phyloP scores from a whole-genome alignment of 2,329 filamentous ascomycete genomes.

The Fusarium keratoplasticum region DNA sequence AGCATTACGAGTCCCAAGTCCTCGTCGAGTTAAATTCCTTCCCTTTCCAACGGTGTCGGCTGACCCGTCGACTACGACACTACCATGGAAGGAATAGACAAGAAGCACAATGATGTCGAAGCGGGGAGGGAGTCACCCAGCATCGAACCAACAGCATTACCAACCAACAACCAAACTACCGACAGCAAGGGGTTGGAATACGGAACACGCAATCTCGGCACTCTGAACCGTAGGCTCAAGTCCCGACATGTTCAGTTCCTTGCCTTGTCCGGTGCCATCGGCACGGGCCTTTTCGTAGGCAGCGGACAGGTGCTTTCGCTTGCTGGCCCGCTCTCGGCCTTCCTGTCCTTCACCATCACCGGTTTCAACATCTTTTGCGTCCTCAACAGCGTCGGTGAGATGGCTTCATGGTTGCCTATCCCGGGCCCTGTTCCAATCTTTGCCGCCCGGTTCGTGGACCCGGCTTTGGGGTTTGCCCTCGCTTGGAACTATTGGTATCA shows the following conservation, averaged over 20 bases:
- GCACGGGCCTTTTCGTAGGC: conserved; percentile 2
- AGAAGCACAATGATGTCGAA: conserved; percentile 12
- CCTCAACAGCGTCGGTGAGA: conserved; percentile 6
- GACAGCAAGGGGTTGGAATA: conserved; percentile 15
- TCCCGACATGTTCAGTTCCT: conserved; percentile 10
- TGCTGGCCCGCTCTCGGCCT: neutral
- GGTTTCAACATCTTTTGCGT: conserved; percentile 4
- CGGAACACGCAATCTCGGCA: conserved; percentile 26
- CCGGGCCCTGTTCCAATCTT: conserved; percentile 22
- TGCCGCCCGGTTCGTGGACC: conserved; percentile 63
- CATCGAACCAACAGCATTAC: conserved; percentile 22
- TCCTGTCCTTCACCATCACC: neutral
- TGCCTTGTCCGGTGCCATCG: conserved; percentile 4
- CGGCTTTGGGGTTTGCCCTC: conserved; percentile 55
- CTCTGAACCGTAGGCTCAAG: conserved; percentile 25
- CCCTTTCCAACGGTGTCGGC: neutral
- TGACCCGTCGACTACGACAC: neutral
- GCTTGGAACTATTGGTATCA: conserved; percentile 74
- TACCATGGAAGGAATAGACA: conserved; percentile 19
- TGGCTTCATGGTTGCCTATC: conserved; percentile 1
- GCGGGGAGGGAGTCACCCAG: conserved; percentile 12
- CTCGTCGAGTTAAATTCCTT: neutral
- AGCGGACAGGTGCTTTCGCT: conserved; percentile 3
- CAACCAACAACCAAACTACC: conserved; percentile 11
- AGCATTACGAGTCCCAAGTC: neutral